Base-by-base conservation (phyloP, 495 filamentous ascomycete species). In the Penicillium macrosclerotiorum region DNA sequence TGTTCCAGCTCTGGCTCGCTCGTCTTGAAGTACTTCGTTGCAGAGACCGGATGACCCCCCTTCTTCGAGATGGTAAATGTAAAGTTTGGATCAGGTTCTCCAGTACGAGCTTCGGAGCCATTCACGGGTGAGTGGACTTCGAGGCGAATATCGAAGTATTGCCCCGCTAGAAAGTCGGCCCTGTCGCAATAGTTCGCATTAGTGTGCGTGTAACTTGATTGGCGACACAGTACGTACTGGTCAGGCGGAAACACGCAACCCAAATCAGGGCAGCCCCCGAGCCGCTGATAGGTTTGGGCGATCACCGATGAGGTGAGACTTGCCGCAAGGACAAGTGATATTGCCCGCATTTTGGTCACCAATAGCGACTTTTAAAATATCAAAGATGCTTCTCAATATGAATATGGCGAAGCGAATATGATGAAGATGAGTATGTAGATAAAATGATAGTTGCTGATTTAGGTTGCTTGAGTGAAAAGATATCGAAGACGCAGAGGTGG, bases 51-150 rank as follows among this genome's bases (percentile, higher is more conserved):
- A 17, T 54, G 42, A 0, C 63, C 64, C 12, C 76, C 74, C 22
- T 77, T 77, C 59, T 85, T 88, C 26, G 71, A 55, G 45, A 89
- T 80, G 14, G 81, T 83, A 57, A 86, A 83, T 9, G 75, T 80
- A 66, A 89, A 89, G 47, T 79, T 72, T 30, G 80, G 68, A 54
- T 89, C 85, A 5, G 84, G 80, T 26, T 74, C 74, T 38, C 75
- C 68, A 35, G 72, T 78, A 46, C 72, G 78, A 9, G 82, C 82
- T 62, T 89, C 82, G 16, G 82, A 85, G 27, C 85, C 85, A 63
- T 89, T 89, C 60, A 83, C 67, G 2, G 85, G 85, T 3, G 85
- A 85, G 53, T 89, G 85, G 25, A 89, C 78, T 62, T 89, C 85
- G 19, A 89, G 75, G 18, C 85, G 81, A 45, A 89, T 80, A 60